Conservation (phyloP, 352 stramenopile genomes). For the Globisporangium cystogenes region DNA sequence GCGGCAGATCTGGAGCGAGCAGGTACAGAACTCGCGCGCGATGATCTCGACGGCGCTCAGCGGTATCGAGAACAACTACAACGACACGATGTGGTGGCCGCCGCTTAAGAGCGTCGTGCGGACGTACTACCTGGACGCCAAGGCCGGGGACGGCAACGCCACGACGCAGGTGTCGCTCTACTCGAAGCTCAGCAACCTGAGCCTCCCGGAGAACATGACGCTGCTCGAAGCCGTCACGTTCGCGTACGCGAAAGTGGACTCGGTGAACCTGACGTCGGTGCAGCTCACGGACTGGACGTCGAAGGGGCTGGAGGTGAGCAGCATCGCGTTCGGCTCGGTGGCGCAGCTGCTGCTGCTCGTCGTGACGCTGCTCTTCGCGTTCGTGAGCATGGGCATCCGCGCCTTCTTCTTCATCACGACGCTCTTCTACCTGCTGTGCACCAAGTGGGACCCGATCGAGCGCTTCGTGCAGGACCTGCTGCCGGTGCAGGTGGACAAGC, state of each 20-base stretch:
- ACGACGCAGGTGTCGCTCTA: constrained; percentile 45
- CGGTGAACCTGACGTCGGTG: constrained; percentile 79
- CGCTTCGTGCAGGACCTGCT: constrained; percentile 74
- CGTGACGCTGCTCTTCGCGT: constrained; percentile 75
- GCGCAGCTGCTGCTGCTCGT: constrained; percentile 75
- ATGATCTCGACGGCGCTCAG: constrained; percentile 79
- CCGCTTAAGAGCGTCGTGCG: constrained; percentile 77
- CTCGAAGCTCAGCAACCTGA: constrained; percentile 28
- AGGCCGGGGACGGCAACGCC: constrained; percentile 45
- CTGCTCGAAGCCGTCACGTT: constrained; percentile 64
- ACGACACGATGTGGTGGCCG: constrained; percentile 88
- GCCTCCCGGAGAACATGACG: constrained; percentile 79
- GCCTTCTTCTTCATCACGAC: constrained; percentile 87
- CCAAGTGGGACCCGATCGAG: constrained; percentile 85
- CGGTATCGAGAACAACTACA: constrained; percentile 83
- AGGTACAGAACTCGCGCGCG: constrained; percentile 72
- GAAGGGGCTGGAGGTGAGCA: constrained; percentile 79
- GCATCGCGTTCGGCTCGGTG: constrained; percentile 75
- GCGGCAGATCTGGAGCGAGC: constrained; percentile 75
- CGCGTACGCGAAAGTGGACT: constrained; percentile 81
- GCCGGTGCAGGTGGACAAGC: constrained; percentile 69
- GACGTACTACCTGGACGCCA: constrained; percentile 76
- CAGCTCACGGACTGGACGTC: constrained; percentile 85
- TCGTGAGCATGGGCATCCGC: constrained; percentile 80
- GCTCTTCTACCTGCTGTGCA: constrained; percentile 83